These are phyloP conservation scores for Geotrichum europaeum DNA, from an alignment of 1,139 yeast genomes.

Conservation along the genomic window DNA sequence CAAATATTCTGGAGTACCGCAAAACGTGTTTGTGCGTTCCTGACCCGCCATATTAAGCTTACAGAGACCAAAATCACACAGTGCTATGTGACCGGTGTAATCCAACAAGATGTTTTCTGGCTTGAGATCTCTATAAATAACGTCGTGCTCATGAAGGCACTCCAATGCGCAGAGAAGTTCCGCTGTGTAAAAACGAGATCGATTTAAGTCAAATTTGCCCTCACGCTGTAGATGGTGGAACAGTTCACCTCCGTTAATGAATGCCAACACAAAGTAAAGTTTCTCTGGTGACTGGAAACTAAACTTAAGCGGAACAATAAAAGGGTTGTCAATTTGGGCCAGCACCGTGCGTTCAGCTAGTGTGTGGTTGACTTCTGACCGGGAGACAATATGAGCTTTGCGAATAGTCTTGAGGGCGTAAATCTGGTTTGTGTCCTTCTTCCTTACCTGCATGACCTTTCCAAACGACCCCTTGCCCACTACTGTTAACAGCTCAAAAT, in stretches of 20 bases:
- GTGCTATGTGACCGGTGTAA: slow-evolving; percentile 94
- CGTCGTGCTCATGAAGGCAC: slow-evolving; percentile 82
- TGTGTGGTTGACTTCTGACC: slow-evolving; percentile 94
- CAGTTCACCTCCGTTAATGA: slow-evolving; percentile 95
- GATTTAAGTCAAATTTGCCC: slow-evolving; percentile 80
- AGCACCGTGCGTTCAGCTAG: slow-evolving; percentile 92
- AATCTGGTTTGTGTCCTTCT: slow-evolving; percentile 87
- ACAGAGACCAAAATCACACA: slow-evolving; percentile 95
- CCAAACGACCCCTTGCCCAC: slow-evolving; percentile 98
- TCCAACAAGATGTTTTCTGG: slow-evolving; percentile 92
- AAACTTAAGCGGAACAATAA: slow-evolving; percentile 94
- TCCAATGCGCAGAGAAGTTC: slow-evolving; percentile 90
- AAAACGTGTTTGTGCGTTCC: slow-evolving; percentile 87
- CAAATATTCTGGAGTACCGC: slow-evolving; percentile 94
- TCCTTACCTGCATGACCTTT: slow-evolving; percentile 96
- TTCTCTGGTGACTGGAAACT: slow-evolving; percentile 96
- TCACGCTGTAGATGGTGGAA: slow-evolving; percentile 91
- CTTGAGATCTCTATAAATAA: slow-evolving; percentile 88
- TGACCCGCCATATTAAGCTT: slow-evolving; percentile 86
- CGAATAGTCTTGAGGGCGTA: slow-evolving; percentile 91
- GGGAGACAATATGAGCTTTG: slow-evolving; percentile 87
- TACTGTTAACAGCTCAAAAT: slow-evolving; percentile 86
- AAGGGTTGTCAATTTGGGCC: slow-evolving; percentile 92
- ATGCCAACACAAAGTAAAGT: slow-evolving; percentile 80
- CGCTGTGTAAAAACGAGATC: slow-evolving; percentile 90